These are phyloP conservation scores for Dactylellina drechsleri DNA, from an alignment of 2,329 filamentous ascomycete genomes.

Conservation along the genomic window DNA sequence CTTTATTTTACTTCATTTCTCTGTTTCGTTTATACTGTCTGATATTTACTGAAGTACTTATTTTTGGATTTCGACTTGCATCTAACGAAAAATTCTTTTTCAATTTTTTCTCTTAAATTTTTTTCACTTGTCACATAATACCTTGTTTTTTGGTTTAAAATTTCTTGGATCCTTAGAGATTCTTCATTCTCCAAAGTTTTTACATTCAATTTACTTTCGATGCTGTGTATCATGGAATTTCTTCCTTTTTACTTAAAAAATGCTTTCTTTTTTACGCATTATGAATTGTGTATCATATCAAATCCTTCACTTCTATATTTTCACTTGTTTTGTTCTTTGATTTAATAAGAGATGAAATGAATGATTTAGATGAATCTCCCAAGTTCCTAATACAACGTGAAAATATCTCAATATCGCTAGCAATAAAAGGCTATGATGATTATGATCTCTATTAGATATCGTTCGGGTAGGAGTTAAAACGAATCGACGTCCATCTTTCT, in stretches of 20 bases:
- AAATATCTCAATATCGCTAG: not conserved
- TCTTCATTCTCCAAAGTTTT: not conserved
- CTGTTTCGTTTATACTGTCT: not conserved
- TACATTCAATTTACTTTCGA: not conserved
- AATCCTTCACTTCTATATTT: slow-evolving; percentile 33
- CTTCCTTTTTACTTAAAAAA: slow-evolving; percentile 3
- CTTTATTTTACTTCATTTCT: slow-evolving; percentile 3
- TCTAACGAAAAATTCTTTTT: slow-evolving; percentile 9
- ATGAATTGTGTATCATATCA: slow-evolving; percentile 35
- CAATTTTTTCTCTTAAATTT: not conserved
- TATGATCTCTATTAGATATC: no score
- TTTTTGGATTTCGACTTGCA: not conserved
- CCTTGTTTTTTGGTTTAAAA: slow-evolving; percentile 7
- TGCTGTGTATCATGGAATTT: slow-evolving; percentile 40
- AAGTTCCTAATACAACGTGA: not conserved
- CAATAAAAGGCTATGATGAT: no score
- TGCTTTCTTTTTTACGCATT: slow-evolving; percentile 12
- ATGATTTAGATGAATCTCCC: slow-evolving; percentile 4
- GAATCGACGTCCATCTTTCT: no score
- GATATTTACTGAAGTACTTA: not conserved
- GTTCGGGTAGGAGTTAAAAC: no score
- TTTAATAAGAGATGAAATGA: slow-evolving; percentile 14
- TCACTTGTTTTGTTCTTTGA: slow-evolving; percentile 22
- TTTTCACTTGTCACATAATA: slow-evolving; percentile 14
- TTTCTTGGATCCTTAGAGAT: not conserved